A percentile compares a stretch with the other conserved stretches of the same genome.
These are phyloP conservation scores for Trichoderma brevicompactum DNA, from an alignment of 2,329 filamentous ascomycete genomes.

Conservation along the genomic window DNA sequence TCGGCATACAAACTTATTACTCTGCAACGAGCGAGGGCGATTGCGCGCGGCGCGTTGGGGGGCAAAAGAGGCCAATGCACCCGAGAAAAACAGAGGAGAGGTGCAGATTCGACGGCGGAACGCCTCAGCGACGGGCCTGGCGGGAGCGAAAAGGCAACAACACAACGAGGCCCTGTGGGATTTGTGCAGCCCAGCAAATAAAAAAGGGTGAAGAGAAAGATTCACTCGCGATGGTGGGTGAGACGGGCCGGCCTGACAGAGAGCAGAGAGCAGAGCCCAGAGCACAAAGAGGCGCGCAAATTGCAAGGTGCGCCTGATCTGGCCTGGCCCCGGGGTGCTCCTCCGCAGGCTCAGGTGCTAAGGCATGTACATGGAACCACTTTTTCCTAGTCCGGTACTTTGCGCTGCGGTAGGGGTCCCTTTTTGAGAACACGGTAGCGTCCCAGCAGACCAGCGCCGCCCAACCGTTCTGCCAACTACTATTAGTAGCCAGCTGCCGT, in stretches of 20 bases:
- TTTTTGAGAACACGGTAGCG: too few species aligned
- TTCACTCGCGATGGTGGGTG: conserved; percentile 28
- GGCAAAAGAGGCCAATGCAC: conserved; percentile 20
- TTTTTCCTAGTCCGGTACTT: conserved; percentile 13
- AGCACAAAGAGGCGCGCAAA: conserved; percentile 25
- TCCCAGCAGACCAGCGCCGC: too few species aligned
- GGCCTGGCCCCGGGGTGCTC: conserved; percentile 13
- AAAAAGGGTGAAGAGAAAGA: conserved; percentile 28
- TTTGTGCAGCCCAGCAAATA: conserved; percentile 16
- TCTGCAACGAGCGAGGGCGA: background rate
- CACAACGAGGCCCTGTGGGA: conserved; percentile 6
- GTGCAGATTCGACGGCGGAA: background rate
- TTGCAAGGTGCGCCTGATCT: conserved; percentile 23
- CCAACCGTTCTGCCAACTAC: too few species aligned
- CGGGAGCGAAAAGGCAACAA: background rate
- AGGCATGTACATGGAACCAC: conserved; percentile 22
- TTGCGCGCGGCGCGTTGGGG: conserved; percentile 27
- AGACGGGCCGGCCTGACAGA: background rate
- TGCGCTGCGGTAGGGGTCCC: background rate
- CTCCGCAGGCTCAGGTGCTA: conserved; percentile 8
- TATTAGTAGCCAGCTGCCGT: too few species aligned
- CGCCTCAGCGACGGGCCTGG: conserved; percentile 8
- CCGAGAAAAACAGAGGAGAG: conserved; percentile 3
- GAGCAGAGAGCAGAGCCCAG: background rate
- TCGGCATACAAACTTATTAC: conserved; percentile 14